Conservation (phyloP, 2,329 filamentous ascomycete genomes). For the Talaromyces sp. region DNA sequence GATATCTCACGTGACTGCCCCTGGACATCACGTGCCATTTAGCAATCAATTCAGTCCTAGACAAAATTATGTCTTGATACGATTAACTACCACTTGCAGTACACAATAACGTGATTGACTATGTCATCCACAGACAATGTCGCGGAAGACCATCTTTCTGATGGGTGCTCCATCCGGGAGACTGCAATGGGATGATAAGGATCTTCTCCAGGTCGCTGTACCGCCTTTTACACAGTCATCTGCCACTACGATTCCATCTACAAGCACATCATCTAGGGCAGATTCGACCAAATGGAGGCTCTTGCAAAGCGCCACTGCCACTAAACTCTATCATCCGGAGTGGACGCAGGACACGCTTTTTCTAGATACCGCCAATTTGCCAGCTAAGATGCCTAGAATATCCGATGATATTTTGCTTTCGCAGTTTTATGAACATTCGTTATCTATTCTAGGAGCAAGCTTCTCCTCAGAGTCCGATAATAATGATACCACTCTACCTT, state of each 20-base stretch:
- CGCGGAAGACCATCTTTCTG: constrained; percentile 48
- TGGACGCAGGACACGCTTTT: constrained; percentile 28
- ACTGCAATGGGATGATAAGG: constrained; percentile 55
- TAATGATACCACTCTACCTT: constrained; percentile 29
- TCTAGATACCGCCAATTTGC: constrained; percentile 33
- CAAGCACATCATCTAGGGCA: constrained; percentile 3
- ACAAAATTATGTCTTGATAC: background rate
- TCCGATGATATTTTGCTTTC: constrained; percentile 45
- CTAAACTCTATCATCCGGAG: background rate
- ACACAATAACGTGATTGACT: constrained; percentile 3
- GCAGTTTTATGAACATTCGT: constrained; percentile 75
- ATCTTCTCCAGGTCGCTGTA: constrained; percentile 52
- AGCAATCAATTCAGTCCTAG: background rate
- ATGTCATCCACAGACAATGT: constrained; percentile 26
- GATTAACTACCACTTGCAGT: background rate
- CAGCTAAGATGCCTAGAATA: constrained; percentile 11
- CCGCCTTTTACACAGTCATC: constrained; percentile 30
- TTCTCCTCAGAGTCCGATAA: constrained; percentile 29
- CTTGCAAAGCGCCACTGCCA: constrained; percentile 22
- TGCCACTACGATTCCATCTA: constrained; percentile 4
- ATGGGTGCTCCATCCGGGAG: constrained; percentile 60
- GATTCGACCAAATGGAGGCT: constrained; percentile 33
- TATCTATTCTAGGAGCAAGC: constrained; percentile 64
- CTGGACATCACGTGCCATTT: background rate
- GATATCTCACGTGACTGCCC: background rate